Evolutionary conservation across 345 rosid species (phyloP).

Genomic region (Anastatica hierochuntica): DNA sequence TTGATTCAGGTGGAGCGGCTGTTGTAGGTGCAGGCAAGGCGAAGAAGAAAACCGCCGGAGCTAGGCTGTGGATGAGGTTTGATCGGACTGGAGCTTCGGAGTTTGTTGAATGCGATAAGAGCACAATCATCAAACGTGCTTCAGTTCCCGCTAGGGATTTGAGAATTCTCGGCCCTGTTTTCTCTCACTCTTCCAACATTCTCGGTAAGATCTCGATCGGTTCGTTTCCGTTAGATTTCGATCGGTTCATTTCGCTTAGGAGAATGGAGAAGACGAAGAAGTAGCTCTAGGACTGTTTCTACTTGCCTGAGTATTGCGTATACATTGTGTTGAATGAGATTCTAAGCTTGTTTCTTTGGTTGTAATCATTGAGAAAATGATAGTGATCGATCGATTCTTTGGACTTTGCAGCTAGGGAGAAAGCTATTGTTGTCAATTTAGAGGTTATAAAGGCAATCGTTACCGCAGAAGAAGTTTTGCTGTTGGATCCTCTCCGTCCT

Average conservation of each 20-base stretch:
- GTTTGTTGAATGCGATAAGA: constrained; percentile 77
- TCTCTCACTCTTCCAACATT: constrained; percentile 81
- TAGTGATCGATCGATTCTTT: not conserved
- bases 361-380: no score
- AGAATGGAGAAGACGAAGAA: no score
- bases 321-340: no score
- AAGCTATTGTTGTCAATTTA: constrained; percentile 80
- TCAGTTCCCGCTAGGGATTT: constrained; percentile 87
- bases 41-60: constrained; percentile 87
- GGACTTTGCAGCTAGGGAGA: constrained; percentile 57
- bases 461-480: constrained; percentile 70
- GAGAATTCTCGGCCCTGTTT: constrained; percentile 87
- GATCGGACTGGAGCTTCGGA: constrained; percentile 74
- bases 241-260: no score
- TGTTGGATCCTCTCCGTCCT: constrained; percentile 65
- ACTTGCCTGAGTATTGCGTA: no score
- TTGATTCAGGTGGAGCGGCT: constrained; percentile 14
- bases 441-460: constrained; percentile 78
- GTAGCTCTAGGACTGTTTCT: no score
- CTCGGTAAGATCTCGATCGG: constrained; percentile 29
- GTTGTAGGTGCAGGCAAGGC: constrained; percentile 35
- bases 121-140: constrained; percentile 55
- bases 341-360: no score
- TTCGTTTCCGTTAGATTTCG: no score
- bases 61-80: constrained; percentile 86